phyloP scores from a whole-genome alignment of 345 rosid genomes.

The Salix arbutifolia region DNA sequence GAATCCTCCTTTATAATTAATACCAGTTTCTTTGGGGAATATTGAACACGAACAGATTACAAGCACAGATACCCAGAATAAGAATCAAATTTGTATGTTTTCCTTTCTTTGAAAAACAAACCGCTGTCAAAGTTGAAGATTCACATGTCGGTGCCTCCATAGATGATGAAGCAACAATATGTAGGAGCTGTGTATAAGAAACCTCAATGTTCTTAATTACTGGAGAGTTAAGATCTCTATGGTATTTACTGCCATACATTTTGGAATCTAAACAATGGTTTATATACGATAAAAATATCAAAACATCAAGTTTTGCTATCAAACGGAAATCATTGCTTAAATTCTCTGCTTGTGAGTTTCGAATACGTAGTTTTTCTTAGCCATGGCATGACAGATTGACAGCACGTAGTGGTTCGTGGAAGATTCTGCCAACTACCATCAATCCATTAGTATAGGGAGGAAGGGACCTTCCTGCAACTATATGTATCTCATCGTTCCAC shows the following conservation, averaged over 20 bases:
- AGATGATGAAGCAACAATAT: conserved; percentile 44
- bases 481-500: too few species aligned
- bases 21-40: conserved; percentile 53
- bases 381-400: too few species aligned
- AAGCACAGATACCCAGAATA: conserved; percentile 58
- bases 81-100: conserved; percentile 58
- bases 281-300: neutral
- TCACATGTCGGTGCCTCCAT: conserved; percentile 43
- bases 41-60: conserved; percentile 57
- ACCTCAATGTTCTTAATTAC: conserved; percentile 11
- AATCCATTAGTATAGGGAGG: too few species aligned
- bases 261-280: neutral
- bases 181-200: conserved; percentile 60
- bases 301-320: neutral
- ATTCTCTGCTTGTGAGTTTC: too few species aligned
- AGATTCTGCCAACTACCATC: too few species aligned
- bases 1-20: conserved; percentile 10
- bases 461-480: too few species aligned
- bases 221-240: neutral
- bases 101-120: conserved; percentile 37
- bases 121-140: conserved; percentile 40
- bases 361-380: too few species aligned
- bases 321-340: too few species aligned
- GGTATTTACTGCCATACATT: neutral
- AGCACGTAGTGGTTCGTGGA: too few species aligned